These are phyloP conservation scores for Lojkania enalia DNA, from an alignment of 2,329 filamentous ascomycete genomes.

Conservation along the genomic window DNA sequence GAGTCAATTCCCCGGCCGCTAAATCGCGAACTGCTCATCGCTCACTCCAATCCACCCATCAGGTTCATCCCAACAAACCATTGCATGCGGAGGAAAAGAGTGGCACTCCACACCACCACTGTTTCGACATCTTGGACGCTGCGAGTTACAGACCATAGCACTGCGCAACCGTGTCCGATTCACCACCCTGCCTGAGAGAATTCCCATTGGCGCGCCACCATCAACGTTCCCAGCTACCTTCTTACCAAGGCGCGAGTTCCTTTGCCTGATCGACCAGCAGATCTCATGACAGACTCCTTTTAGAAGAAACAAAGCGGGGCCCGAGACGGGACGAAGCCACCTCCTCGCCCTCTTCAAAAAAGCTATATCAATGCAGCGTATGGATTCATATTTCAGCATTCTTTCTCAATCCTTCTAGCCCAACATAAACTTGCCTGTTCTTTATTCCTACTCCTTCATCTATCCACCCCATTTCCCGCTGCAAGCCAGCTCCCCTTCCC, in stretches of 20 bases:
- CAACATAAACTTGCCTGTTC: neutral
- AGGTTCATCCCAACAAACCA: too few species aligned
- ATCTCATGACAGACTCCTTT: conserved; percentile 1
- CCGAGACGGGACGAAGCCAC: conserved; percentile 14
- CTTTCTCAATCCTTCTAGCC: neutral
- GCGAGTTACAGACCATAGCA: conserved; percentile 24
- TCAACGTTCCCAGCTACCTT: neutral
- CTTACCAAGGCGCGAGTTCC: neutral
- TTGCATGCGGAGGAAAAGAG: too few species aligned
- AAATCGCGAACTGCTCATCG: too few species aligned
- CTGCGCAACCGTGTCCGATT: conserved; percentile 23
- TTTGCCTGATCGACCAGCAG: neutral
- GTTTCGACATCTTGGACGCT: conserved; percentile 28
- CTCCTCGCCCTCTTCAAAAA: neutral
- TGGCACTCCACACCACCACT: conserved; percentile 17
- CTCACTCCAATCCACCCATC: too few species aligned
- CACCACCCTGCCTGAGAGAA: conserved; percentile 22
- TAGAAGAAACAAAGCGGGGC: conserved; percentile 2
- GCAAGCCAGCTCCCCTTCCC: conserved; percentile 30
- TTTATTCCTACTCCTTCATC: conserved; percentile 13
- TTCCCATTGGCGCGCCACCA: conserved; percentile 15
- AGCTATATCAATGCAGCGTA: conserved; percentile 1
- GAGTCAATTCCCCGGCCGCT: too few species aligned
- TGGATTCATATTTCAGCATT: neutral
- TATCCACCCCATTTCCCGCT: conserved; percentile 14